A percentile compares a stretch with the other conserved stretches of the same genome.
These are phyloP conservation scores for Trypanosoma grayi DNA, from an alignment of 208 protist genomes.

Conservation along the genomic window DNA sequence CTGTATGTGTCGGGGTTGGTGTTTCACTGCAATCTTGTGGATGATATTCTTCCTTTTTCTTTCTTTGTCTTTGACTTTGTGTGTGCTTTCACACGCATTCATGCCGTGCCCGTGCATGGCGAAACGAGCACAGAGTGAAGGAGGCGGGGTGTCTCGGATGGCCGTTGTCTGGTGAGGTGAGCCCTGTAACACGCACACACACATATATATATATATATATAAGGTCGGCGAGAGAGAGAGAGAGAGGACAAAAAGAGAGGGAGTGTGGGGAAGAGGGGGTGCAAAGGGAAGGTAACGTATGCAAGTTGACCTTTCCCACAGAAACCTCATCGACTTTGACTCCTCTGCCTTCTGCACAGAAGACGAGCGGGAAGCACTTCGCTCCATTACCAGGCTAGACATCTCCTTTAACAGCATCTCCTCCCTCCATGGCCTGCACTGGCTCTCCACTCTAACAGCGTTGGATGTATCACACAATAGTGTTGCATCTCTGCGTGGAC, in stretches of 20 bases:
- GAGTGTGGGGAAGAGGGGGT: background rate
- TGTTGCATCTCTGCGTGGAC: conserved; percentile 42
- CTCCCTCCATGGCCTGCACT: conserved; percentile 42
- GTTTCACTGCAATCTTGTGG: background rate
- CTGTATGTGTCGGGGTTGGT: no score
- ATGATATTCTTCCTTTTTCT: background rate
- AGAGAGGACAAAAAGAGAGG: background rate
- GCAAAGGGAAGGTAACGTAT: conserved; percentile 15
- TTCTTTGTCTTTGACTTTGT: background rate
- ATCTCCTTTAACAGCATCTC: conserved; percentile 71
- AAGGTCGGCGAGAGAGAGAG: background rate
- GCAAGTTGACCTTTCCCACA: conserved; percentile 52
- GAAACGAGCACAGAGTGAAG: background rate
- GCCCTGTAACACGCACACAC: conserved; percentile 3
- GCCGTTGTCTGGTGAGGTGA: conserved; percentile 1
- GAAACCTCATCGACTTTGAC: conserved; percentile 68
- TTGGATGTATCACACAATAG: conserved; percentile 81
- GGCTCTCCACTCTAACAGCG: conserved; percentile 39
- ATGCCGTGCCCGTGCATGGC: background rate
- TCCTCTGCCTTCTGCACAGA: conserved; percentile 53
- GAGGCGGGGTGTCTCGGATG: conserved; percentile 1
- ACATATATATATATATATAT: conserved; percentile 6
- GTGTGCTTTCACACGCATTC: background rate
- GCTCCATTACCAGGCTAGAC: conserved; percentile 54
- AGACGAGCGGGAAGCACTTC: conserved; percentile 42